Percentiles rank a stretch among this genome's conserved stretches.
phyloP scores from a whole-genome alignment of 2,329 filamentous ascomycete genomes.

The Ophiosphaerella herpotricha region DNA sequence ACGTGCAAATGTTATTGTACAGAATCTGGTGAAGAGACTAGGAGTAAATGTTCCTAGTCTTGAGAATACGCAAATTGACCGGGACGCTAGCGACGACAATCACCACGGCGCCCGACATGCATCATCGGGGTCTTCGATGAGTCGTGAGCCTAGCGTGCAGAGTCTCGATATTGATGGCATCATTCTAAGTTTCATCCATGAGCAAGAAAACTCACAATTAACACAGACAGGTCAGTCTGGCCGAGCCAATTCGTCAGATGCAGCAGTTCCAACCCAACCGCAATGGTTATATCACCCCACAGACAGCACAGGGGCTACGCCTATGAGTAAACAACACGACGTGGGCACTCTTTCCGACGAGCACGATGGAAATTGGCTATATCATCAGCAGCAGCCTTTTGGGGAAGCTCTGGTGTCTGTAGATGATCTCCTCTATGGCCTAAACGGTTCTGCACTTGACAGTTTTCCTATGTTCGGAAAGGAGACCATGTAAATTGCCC shows the following conservation, averaged over 20 bases:
- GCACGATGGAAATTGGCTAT: conserved; percentile 11
- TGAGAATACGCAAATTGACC: conserved; percentile 22
- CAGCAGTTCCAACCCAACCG: conserved; percentile 6
- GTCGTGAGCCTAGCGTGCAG: conserved; percentile 26
- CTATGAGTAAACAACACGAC: too few relatives aligned
- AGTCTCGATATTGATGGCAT: conserved; percentile 51
- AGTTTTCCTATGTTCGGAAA: conserved; percentile 24
- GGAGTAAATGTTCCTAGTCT: conserved; percentile 25
- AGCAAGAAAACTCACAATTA: conserved; percentile 27
- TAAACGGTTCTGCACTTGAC: conserved; percentile 33
- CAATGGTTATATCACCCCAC: conserved; percentile 6
- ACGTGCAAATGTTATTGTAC: conserved; percentile 53
- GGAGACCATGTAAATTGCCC: conserved; percentile 12
- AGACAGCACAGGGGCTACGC: not conserved
- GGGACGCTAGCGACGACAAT: not conserved
- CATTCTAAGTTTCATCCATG: conserved; percentile 49
- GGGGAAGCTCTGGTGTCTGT: conserved; percentile 21
- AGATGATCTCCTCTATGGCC: conserved; percentile 31
- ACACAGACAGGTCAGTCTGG: conserved; percentile 9
- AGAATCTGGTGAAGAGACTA: conserved; percentile 53
- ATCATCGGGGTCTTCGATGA: conserved; percentile 11
- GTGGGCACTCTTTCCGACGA: not conserved
- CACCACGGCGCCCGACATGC: conserved; percentile 7
- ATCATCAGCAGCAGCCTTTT: conserved; percentile 15
- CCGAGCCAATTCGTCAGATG: conserved; percentile 2